These are phyloP conservation scores for Coemansia sp. DNA, from an alignment of 371 early-diverging fungal species.

Conservation along the genomic window DNA sequence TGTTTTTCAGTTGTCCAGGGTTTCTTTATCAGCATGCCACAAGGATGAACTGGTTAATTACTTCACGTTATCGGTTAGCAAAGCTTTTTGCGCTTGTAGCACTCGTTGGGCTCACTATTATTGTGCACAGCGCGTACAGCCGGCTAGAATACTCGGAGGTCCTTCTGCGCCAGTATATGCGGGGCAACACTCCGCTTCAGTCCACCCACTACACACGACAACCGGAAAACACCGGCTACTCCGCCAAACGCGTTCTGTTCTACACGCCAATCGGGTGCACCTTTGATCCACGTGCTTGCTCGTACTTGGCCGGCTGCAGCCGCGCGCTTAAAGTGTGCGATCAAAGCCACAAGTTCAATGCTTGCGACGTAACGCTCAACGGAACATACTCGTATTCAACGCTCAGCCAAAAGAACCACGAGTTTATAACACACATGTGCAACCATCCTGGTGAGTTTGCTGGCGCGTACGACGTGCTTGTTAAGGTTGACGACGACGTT, in stretches of 20 bases:
- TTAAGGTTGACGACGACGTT: not conserved
- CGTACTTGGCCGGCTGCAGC: not conserved
- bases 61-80: too few species aligned
- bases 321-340: not conserved
- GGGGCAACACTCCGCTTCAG: not conserved
- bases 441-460: not conserved
- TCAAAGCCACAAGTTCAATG: not conserved
- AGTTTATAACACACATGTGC: not conserved
- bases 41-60: too few species aligned
- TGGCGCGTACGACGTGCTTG: not conserved
- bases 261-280: not conserved
- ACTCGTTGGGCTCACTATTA: too few species aligned
- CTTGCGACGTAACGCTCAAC: not conserved
- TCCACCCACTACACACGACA: not conserved
- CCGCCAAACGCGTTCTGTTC: not conserved
- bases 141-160: too few species aligned
- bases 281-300: not conserved
- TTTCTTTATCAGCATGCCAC: too few species aligned
- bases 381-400: not conserved
- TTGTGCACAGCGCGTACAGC: too few species aligned
- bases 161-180: not conserved
- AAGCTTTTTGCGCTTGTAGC: too few species aligned
- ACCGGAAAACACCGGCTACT: not conserved
- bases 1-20: too few species aligned
- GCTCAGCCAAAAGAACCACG: not conserved